A percentile compares a stretch with the other conserved stretches of the same genome.
These are phyloP conservation scores for Parathielavia hyrcaniae DNA, from an alignment of 495 filamentous ascomycete genomes.

Conservation along the genomic window DNA sequence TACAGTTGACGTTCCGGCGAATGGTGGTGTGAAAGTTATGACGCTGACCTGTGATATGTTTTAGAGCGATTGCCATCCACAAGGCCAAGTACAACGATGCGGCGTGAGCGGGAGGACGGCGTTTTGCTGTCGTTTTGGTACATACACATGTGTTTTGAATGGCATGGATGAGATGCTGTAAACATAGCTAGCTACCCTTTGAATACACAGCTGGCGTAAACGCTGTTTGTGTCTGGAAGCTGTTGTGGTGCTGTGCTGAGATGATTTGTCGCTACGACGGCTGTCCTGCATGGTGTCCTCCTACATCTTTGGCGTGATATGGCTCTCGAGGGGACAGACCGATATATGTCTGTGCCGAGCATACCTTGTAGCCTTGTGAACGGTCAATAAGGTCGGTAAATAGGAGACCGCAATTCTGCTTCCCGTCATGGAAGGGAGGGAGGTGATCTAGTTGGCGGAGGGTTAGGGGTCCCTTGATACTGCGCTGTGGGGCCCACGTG, in stretches of 20 bases:
- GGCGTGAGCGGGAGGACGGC: slow-evolving; percentile 11
- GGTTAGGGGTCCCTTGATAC: neutral
- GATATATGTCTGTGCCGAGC: too few species aligned
- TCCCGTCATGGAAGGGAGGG: neutral
- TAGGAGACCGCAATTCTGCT: too few species aligned
- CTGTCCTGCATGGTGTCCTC: too few species aligned
- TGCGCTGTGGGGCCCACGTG: slow-evolving; percentile 18
- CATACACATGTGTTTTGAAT: slow-evolving; percentile 6
- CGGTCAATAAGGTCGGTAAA: too few species aligned
- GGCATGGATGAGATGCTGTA: neutral
- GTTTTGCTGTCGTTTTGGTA: neutral
- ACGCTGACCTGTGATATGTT: slow-evolving; percentile 11
- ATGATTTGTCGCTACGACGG: too few species aligned
- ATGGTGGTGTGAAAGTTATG: neutral
- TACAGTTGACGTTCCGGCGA: slow-evolving; percentile 6
- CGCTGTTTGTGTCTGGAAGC: neutral
- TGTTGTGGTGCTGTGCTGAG: too few species aligned
- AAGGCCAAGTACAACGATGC: slow-evolving; percentile 56
- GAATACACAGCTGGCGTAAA: neutral
- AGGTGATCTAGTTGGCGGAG: neutral
- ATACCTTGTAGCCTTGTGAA: too few species aligned
- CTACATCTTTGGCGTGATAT: too few species aligned
- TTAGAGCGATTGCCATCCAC: slow-evolving; percentile 65
- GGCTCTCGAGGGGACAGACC: too few species aligned
- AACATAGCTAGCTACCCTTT: neutral